Percentiles rank a stretch among this genome's conserved stretches.
phyloP scores from a whole-genome alignment of 2,329 filamentous ascomycete genomes.

The Neonectria sp. region DNA sequence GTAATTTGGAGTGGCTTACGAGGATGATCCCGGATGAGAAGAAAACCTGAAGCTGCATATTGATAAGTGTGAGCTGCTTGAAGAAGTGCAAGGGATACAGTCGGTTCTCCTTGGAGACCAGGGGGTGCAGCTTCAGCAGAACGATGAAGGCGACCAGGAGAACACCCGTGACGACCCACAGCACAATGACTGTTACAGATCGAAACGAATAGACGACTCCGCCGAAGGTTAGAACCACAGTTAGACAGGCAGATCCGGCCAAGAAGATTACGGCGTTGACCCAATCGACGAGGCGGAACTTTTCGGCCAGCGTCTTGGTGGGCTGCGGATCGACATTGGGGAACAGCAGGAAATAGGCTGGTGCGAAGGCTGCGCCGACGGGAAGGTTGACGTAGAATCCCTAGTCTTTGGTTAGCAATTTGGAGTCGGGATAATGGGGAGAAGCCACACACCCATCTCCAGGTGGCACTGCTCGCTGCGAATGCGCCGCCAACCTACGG shows the following conservation, averaged over 20 bases:
- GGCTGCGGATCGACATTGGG: constrained; percentile 38
- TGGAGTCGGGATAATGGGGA: too few relatives aligned
- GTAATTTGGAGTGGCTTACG: constrained; percentile 5
- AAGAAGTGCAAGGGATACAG: constrained; percentile 56
- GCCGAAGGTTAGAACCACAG: constrained; percentile 65
- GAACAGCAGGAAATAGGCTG: constrained; percentile 49
- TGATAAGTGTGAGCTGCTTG: constrained; percentile 32
- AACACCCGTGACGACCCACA: constrained; percentile 59
- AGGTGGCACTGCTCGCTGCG: constrained; percentile 53
- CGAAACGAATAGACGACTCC: constrained; percentile 62
- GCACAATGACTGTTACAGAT: constrained; percentile 57
- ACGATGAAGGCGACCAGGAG: constrained; percentile 58
- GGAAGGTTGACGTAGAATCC: constrained; percentile 64
- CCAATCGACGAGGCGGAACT: constrained; percentile 58
- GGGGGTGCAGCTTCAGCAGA: constrained; percentile 56
- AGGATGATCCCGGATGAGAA: constrained; percentile 48
- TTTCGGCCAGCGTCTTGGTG: constrained; percentile 38
- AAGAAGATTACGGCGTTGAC: constrained; percentile 58
- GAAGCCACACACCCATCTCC: constrained; percentile 43
- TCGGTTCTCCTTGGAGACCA: constrained; percentile 52
- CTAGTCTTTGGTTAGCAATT: constrained; percentile 22
- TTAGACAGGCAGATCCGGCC: constrained; percentile 57
- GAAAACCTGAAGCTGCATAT: constrained; percentile 42
- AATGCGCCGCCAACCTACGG: constrained; percentile 57
- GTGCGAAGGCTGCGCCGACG: constrained; percentile 55